Evolutionary conservation across 345 rosid genomes (phyloP), one percentile per base, ranked within the genome.

Genomic region (Brassica juncea): DNA sequence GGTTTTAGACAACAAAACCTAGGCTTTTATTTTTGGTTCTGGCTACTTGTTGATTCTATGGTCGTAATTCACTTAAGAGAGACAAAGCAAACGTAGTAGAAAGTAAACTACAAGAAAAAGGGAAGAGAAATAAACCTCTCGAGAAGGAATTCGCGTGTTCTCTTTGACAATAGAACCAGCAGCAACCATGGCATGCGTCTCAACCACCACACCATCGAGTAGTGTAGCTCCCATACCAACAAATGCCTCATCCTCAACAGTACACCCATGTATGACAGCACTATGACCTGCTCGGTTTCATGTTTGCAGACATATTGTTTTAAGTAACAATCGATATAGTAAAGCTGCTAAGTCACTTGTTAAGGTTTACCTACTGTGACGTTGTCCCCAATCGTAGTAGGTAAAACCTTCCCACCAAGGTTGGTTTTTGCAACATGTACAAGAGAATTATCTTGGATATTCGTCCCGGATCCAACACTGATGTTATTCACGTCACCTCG

Each of bases 351-450:
- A 23, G 14, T 39, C 42, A 66, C 63, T 23, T 64, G 11, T 2
- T n/a, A 37, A 52, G 31, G 64, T 93, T 89, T 84, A 95, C 97
- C 99, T 76, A 95, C 87, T 35, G 98, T 95, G 39, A 95, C 98
- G 86, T 90, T 91, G 87, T 95, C 93, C 54, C 99, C 97, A 47
- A 93, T 87, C 63, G 82, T 84, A 55, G 97, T 93, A 57, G 98
- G 98, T 30, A 90, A 81, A 79, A 89, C 97, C 81, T 90, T 93
- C 73, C 98, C 98, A 75, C 93, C 86, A 67, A 91, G 62, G 83
- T 91, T 95, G 82, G 97, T 86, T 80, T 95, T 93, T 3, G 98
- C 99, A 55, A 93, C 99, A 74, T 93, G 98, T 84, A 95, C 98
- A 75, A 95, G 94, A 37, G 99, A 87, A 85, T 95, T 93, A 79